Evolutionary conservation across 345 rosid species (phyloP).

Genomic region (Rhizophora apiculata): DNA sequence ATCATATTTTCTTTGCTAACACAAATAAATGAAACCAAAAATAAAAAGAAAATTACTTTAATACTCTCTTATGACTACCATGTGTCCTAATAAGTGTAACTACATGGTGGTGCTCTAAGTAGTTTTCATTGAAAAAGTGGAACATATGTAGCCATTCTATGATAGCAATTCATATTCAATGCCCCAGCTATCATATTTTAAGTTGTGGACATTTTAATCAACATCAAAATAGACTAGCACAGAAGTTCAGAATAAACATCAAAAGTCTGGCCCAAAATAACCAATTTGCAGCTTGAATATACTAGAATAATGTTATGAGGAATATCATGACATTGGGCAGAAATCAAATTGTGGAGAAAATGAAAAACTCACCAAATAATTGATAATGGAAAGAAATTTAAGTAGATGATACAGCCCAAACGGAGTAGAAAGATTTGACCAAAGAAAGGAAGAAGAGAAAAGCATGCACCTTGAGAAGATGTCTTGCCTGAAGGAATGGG

Average conservation of each 20-base stretch:
- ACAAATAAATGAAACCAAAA: too few relatives aligned
- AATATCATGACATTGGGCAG: too few relatives aligned
- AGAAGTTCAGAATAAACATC: not conserved
- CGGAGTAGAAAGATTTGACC: not conserved
- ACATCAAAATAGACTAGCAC: not conserved
- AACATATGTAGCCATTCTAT: not conserved
- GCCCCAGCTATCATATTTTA: not conserved
- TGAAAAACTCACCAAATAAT: too few relatives aligned
- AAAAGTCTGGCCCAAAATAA: too few relatives aligned
- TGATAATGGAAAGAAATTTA: not conserved
- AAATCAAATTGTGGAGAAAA: too few relatives aligned
- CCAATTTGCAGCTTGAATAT: too few relatives aligned
- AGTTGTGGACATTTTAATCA: not conserved
- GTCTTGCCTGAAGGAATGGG: slow-evolving; percentile 47
- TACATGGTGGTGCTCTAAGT: not conserved
- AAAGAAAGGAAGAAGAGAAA: not conserved
- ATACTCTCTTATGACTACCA: too few relatives aligned
- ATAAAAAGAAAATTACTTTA: too few relatives aligned
- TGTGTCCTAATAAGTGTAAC: too few relatives aligned
- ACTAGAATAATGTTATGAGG: too few relatives aligned
- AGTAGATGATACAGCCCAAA: not conserved
- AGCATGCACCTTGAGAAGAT: slow-evolving; percentile 50
- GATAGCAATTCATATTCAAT: too few relatives aligned
- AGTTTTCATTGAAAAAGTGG: not conserved
- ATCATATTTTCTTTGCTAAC: too few relatives aligned